Percentiles rank a stretch among this genome's conserved stretches.
Conservation (phyloP, 2,329 filamentous ascomycete genomes). For the Aspergillus costaricaensis region DNA sequence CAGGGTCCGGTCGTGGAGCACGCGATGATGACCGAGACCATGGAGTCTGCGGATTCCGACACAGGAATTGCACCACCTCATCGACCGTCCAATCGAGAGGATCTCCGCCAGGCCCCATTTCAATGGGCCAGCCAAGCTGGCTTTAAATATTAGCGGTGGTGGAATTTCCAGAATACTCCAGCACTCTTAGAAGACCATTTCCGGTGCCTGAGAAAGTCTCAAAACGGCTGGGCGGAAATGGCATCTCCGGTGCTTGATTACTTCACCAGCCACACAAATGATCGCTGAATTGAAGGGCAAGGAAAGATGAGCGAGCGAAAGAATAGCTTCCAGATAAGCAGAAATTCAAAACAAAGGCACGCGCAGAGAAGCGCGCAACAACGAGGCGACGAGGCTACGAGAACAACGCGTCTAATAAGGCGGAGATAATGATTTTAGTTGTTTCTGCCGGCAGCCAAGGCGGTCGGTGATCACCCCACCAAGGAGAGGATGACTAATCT, state of each 20-base stretch:
- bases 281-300: not conserved
- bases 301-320: not conserved
- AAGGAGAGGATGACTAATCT: too few species aligned
- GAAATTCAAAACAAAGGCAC: not conserved
- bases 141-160: not conserved
- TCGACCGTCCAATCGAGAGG: slow-evolving; percentile 75
- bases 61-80: slow-evolving; percentile 67
- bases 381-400: not conserved
- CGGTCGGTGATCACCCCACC: not conserved
- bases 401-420: not conserved
- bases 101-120: slow-evolving; percentile 52
- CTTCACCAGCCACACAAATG: not conserved
- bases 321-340: not conserved
- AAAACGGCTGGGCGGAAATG: not conserved
- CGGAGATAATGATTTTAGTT: not conserved
- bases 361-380: not conserved
- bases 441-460: not conserved
- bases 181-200: not conserved
- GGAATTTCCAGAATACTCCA: not conserved
- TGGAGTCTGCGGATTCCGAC: slow-evolving; percentile 52
- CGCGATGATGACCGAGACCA: slow-evolving; percentile 37
- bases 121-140: not conserved
- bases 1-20: slow-evolving; percentile 53
- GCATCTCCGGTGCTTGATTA: not conserved
- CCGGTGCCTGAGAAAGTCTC: too few species aligned